phyloP scores from a whole-genome alignment of 176 grass and related monocot genomes.

The Oryza longistaminata region DNA sequence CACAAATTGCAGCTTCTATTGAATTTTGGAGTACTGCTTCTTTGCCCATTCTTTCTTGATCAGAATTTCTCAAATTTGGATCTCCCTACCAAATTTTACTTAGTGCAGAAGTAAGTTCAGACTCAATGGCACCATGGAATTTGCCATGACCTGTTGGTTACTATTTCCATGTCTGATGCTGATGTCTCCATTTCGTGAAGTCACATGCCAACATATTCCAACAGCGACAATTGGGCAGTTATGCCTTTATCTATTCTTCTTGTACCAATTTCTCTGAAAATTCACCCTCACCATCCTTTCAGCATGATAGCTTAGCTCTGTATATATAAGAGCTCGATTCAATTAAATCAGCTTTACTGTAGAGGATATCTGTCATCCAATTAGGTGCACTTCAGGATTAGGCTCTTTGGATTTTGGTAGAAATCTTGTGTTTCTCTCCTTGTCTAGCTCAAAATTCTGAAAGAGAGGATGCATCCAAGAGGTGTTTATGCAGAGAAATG shows the following conservation, averaged over 20 bases:
- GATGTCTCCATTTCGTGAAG: neutral
- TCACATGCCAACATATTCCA: neutral
- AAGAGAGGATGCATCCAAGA: neutral
- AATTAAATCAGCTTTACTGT: neutral
- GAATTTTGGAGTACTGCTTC: neutral
- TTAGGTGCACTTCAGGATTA: neutral
- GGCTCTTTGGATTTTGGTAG: neutral
- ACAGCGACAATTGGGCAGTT: neutral
- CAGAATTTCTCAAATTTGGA: neutral
- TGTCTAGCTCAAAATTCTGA: neutral
- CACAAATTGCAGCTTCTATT: conserved; percentile 18
- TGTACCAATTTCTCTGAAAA: conserved; percentile 12
- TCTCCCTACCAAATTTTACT: neutral
- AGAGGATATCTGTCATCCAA: neutral
- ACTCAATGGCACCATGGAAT: conserved; percentile 4
- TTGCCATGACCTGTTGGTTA: conserved; percentile 16
- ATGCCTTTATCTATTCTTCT: conserved; percentile 1
- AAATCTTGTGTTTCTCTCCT: neutral
- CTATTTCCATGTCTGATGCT: conserved; percentile 25
- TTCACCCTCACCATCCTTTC: neutral
- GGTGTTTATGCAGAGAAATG: neutral
- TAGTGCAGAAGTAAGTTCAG: neutral
- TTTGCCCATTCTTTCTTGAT: neutral
- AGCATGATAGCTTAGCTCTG: neutral
- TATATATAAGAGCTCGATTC: neutral